phyloP scores from a whole-genome alignment of 495 filamentous ascomycete genomes.

The Penicillium salamii region DNA sequence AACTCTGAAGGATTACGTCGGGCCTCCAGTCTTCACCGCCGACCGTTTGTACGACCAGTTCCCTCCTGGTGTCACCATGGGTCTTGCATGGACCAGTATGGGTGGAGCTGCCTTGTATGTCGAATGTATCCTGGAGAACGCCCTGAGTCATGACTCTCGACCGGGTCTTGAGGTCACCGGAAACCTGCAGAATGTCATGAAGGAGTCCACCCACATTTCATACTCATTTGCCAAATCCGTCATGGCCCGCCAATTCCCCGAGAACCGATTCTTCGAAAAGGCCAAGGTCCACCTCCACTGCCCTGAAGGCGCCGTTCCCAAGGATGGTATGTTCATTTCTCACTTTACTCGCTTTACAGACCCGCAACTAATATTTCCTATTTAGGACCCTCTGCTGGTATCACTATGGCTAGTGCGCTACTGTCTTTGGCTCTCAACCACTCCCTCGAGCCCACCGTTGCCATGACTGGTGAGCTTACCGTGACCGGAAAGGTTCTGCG shows the following conservation, averaged over 20 bases:
- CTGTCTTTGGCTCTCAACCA: constrained; percentile 78
- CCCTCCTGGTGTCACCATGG: constrained; percentile 98
- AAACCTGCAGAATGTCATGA: constrained; percentile 96
- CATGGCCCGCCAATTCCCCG: constrained; percentile 77
- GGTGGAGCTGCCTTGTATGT: constrained; percentile 96
- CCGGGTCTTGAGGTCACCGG: constrained; percentile 87
- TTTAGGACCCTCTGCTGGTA: constrained; percentile 78
- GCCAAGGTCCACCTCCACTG: constrained; percentile 95
- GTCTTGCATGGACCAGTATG: constrained; percentile 97
- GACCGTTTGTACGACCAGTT: constrained; percentile 94
- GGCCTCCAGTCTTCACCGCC: constrained; percentile 90
- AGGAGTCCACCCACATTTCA: constrained; percentile 89
- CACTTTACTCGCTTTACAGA: background rate
- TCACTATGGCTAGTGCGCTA: constrained; percentile 94
- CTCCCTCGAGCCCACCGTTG: constrained; percentile 78
- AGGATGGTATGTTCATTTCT: constrained; percentile 63
- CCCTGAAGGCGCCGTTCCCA: constrained; percentile 93
- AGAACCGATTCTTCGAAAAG: constrained; percentile 95
- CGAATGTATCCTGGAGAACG: constrained; percentile 89
- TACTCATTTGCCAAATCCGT: constrained; percentile 93
- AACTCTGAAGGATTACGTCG: constrained; percentile 95
- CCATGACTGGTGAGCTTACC: constrained; percentile 98
- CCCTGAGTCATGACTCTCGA: constrained; percentile 65
- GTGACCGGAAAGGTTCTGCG: constrained; percentile 96
- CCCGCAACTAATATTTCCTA: constrained; percentile 15